These are phyloP conservation scores for Nakaseomyces kungkrabaensis DNA, from an alignment of 1,139 yeast species.

Conservation along the genomic window DNA sequence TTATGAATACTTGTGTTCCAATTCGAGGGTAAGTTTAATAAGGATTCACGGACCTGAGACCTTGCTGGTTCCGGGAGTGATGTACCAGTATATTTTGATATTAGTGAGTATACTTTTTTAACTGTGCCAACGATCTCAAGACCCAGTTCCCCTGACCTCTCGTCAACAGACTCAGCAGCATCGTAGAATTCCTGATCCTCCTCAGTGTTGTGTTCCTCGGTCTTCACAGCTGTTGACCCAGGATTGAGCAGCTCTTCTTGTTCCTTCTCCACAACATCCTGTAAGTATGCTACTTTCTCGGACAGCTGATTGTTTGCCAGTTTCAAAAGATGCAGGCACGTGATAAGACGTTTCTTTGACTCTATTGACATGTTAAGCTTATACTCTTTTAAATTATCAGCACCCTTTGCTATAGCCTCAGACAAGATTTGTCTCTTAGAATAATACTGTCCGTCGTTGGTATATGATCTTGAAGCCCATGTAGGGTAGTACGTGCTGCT, in stretches of 20 bases:
- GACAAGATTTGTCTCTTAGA: constrained; percentile 24
- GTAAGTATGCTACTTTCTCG: constrained; percentile 52
- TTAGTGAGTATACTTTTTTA: constrained; percentile 74
- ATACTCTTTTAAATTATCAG: constrained; percentile 26
- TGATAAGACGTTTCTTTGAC: constrained; percentile 58
- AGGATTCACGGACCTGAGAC: constrained; percentile 68
- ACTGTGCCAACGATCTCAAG: constrained; percentile 82
- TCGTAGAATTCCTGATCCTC: constrained; percentile 26
- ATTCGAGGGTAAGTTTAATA: constrained; percentile 61
- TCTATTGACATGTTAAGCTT: constrained; percentile 44
- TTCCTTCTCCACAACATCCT: constrained; percentile 38
- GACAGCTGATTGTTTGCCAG: constrained; percentile 68
- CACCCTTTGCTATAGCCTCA: constrained; percentile 22
- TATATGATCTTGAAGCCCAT: background rate
- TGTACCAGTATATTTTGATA: constrained; percentile 73
- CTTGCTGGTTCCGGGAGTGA: constrained; percentile 79
- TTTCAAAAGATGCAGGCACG: constrained; percentile 62
- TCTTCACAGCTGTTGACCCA: constrained; percentile 6
- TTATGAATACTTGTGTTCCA: constrained; percentile 39
- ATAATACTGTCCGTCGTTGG: background rate
- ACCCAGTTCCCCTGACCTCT: constrained; percentile 42
- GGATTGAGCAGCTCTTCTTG: constrained; percentile 22
- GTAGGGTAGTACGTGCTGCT: background rate
- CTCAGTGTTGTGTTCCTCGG: constrained; percentile 15
- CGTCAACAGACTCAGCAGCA: constrained; percentile 30